These are phyloP conservation scores for Sanguinoderma infundibulare DNA, from an alignment of 1,284 basidiomycete genomes.

Conservation along the genomic window DNA sequence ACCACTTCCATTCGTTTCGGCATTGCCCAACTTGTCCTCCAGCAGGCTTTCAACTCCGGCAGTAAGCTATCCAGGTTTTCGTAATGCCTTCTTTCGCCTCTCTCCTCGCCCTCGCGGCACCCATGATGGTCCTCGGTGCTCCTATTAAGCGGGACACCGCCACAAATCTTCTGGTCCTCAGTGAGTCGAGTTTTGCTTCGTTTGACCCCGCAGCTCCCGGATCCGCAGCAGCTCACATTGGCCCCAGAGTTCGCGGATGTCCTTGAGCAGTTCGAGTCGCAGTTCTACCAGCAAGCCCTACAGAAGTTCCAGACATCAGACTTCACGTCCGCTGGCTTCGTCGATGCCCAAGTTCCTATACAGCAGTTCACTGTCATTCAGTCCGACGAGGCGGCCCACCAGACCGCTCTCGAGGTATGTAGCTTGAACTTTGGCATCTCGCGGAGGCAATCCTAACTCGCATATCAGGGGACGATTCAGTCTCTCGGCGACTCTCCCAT, in stretches of 20 bases:
- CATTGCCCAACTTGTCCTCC: constrained; percentile 45
- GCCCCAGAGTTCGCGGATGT: constrained; percentile 72
- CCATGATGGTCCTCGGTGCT: constrained; percentile 54
- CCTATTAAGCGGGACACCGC: constrained; percentile 47
- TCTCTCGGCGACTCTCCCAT: constrained; percentile 60
- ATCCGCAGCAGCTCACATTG: too few species aligned
- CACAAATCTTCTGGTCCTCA: constrained; percentile 60
- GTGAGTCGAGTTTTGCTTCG: constrained; percentile 54
- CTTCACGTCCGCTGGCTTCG: constrained; percentile 74
- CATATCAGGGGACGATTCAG: constrained; percentile 48
- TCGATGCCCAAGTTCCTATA: constrained; percentile 55
- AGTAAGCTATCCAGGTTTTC: constrained; percentile 35
- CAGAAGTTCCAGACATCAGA: constrained; percentile 67
- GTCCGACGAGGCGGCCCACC: constrained; percentile 68
- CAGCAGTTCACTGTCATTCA: constrained; percentile 68
- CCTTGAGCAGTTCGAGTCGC: constrained; percentile 72
- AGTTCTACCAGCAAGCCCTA: constrained; percentile 74
- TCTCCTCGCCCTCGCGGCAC: constrained; percentile 49
- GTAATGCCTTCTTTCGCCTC: constrained; percentile 45
- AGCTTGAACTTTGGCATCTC: not conserved
- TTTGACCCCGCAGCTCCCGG: too few species aligned
- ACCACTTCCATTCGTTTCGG: constrained; percentile 47
- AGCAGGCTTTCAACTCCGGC: constrained; percentile 51
- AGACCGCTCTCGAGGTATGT: constrained; percentile 52
- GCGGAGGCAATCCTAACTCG: not conserved